Evolutionary conservation across 768 basidiomycete species (phyloP).

Genomic region (Suillus weaverae): DNA sequence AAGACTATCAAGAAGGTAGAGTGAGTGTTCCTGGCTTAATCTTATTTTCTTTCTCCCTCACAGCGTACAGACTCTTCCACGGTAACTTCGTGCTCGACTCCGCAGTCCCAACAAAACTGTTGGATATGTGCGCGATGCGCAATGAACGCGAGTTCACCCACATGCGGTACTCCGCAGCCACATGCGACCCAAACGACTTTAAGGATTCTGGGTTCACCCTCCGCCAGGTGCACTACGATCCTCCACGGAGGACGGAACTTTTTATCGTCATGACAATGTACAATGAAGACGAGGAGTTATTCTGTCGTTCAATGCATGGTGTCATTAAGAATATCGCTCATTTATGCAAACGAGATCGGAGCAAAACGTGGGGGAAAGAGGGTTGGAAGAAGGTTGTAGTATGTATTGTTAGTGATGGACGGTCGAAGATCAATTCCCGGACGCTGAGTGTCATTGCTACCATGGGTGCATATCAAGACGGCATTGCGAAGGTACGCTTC

Average conservation of each 20-base stretch:
- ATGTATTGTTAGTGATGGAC: conserved; percentile 87
- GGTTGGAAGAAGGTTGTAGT: conserved; percentile 99
- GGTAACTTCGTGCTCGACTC: conserved; percentile 94
- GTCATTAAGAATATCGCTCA: conserved; percentile 94
- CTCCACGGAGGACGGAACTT: conserved; percentile 85
- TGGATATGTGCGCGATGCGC: conserved; percentile 75
- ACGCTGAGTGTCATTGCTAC: conserved; percentile 87
- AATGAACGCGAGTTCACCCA: conserved; percentile 90
- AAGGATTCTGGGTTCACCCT: conserved; percentile 79
- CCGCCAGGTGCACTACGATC: conserved; percentile 89
- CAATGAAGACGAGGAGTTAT: conserved; percentile 89
- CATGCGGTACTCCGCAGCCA: conserved; percentile 96
- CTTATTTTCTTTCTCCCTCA: background rate
- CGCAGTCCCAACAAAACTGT: conserved; percentile 85
- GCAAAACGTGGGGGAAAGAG: conserved; percentile 95
- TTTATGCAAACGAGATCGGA: conserved; percentile 79
- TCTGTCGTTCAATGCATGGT: conserved; percentile 92
- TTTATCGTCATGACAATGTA: conserved; percentile 99
- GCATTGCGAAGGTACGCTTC: conserved; percentile 72
- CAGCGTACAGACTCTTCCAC: conserved; percentile 63
- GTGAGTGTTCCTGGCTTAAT: conserved; percentile 40
- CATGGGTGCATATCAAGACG: conserved; percentile 95
- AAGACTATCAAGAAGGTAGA: conserved; percentile 94
- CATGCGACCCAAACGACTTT: conserved; percentile 95
- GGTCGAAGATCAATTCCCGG: conserved; percentile 80